A percentile compares a stretch with the other conserved stretches of the same genome.
phyloP scores from a whole-genome alignment of 2,329 filamentous ascomycete species.

The Botrytis paeoniae region DNA sequence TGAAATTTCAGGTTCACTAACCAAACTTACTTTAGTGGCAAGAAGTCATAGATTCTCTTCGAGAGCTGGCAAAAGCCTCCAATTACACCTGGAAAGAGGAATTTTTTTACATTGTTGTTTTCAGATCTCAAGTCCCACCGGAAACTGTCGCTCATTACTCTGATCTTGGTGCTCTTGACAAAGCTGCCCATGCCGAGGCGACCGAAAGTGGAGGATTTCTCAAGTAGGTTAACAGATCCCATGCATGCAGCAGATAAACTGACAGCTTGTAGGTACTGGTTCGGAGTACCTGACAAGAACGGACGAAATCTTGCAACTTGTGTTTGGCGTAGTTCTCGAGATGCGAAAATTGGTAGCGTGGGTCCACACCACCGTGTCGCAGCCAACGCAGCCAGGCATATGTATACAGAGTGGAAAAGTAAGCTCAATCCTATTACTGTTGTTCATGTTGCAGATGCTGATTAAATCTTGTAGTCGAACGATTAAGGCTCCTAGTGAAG shows the following conservation, averaged over 20 bases:
- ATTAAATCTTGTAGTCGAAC: slow-evolving; percentile 48
- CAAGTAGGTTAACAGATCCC: slow-evolving; percentile 51
- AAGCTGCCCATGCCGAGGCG: slow-evolving; percentile 76
- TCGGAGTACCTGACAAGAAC: slow-evolving; percentile 67
- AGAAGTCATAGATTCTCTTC: slow-evolving; percentile 58
- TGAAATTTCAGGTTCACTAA: not conserved
- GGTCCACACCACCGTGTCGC: slow-evolving; percentile 62
- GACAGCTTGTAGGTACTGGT: slow-evolving; percentile 68
- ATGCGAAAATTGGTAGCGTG: slow-evolving; percentile 57
- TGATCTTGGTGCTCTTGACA: slow-evolving; percentile 70
- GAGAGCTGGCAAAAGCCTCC: slow-evolving; percentile 47
- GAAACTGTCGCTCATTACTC: slow-evolving; percentile 57
- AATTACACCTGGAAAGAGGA: slow-evolving; percentile 56
- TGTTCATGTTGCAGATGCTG: not conserved
- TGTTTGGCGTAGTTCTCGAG: slow-evolving; percentile 59
- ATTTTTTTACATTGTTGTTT: slow-evolving; percentile 80
- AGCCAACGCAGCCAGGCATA: slow-evolving; percentile 61
- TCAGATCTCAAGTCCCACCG: slow-evolving; percentile 69
- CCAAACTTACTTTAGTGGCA: slow-evolving; percentile 46
- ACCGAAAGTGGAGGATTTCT: slow-evolving; percentile 75
- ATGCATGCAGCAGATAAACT: slow-evolving; percentile 8
- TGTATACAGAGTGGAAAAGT: slow-evolving; percentile 62
- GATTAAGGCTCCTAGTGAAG: slow-evolving; percentile 64
- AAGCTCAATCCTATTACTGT: not conserved
- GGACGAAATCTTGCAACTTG: slow-evolving; percentile 80